A percentile compares a stretch with the other conserved stretches of the same genome.
phyloP scores from a whole-genome alignment of 306 rosid species.

The Dalbergia oliveri region DNA sequence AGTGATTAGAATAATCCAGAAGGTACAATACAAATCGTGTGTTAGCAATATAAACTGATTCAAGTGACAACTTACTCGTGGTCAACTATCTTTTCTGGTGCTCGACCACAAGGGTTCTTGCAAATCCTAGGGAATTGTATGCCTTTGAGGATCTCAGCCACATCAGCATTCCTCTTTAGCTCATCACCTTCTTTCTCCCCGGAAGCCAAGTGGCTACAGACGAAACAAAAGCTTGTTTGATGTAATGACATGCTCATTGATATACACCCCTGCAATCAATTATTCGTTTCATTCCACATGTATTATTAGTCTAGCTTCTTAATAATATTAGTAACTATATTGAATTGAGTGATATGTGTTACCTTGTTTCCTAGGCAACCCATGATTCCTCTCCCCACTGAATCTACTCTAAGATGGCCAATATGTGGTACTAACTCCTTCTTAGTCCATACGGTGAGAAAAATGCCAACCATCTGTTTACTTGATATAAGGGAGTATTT shows the following conservation, averaged over 20 bases:
- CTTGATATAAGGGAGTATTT: constrained; percentile 71
- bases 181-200: constrained; percentile 99
- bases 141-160: constrained; percentile 76
- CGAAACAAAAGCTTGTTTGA: constrained; percentile 90
- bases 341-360: neutral
- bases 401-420: constrained; percentile 84
- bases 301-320: constrained; percentile 5
- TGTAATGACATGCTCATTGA: constrained; percentile 94
- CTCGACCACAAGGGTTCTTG: constrained; percentile 67
- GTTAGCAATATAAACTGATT: too few relatives aligned
- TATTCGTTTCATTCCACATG: neutral
- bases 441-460: constrained; percentile 81
- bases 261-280: constrained; percentile 87
- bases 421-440: constrained; percentile 80
- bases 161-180: constrained; percentile 84
- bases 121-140: constrained; percentile 80
- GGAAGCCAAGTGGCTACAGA: constrained; percentile 97
- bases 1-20: constrained; percentile 31
- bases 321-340: neutral
- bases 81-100: constrained; percentile 76
- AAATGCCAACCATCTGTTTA: constrained; percentile 97
- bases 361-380: constrained; percentile 96
- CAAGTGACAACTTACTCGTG: constrained; percentile 72
- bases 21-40: neutral
- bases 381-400: constrained; percentile 95